A percentile compares a stretch with the other conserved stretches of the same genome.
These are phyloP conservation scores for Spizellomyces sp. DNA, from an alignment of 192 early-diverging fungal species.

Conservation along the genomic window DNA sequence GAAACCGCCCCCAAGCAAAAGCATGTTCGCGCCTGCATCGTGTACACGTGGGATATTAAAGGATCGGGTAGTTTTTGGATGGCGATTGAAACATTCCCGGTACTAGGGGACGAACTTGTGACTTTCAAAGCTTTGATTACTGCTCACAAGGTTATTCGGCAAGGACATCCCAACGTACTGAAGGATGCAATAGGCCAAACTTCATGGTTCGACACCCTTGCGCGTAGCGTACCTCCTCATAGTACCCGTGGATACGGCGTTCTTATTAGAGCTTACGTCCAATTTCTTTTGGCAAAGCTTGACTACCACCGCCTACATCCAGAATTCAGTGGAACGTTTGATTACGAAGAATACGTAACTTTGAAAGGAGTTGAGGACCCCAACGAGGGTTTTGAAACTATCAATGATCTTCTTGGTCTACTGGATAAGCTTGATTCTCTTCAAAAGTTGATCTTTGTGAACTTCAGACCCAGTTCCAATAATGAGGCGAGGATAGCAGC, in stretches of 20 bases:
- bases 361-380: slow-evolving; percentile 95
- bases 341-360: slow-evolving; percentile 96
- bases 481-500: slow-evolving; percentile 96
- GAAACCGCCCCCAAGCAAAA: slow-evolving; percentile 98
- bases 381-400: slow-evolving; percentile 98
- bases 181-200: slow-evolving; percentile 81
- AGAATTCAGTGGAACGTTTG: slow-evolving; percentile 93
- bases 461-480: slow-evolving; percentile 78
- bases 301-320: slow-evolving; percentile 90
- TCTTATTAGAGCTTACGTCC: slow-evolving; percentile 88
- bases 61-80: slow-evolving; percentile 84
- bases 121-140: slow-evolving; percentile 94
- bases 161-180: slow-evolving; percentile 82
- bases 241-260: slow-evolving; percentile 60
- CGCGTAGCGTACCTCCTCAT: slow-evolving; percentile 25
- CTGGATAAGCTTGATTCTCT: slow-evolving; percentile 91
- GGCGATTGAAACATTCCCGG: slow-evolving; percentile 82
- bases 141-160: slow-evolving; percentile 93
- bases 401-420: slow-evolving; percentile 88
- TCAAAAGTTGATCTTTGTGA: slow-evolving; percentile 84
- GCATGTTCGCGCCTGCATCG: slow-evolving; percentile 87
- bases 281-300: slow-evolving; percentile 87
- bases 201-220: slow-evolving; percentile 80
- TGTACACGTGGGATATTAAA: slow-evolving; percentile 95
- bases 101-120: slow-evolving; percentile 91